Evolutionary conservation across 345 rosid species (phyloP), one percentile per base, ranked within the genome.

Genomic region (Citropsis articulata): DNA sequence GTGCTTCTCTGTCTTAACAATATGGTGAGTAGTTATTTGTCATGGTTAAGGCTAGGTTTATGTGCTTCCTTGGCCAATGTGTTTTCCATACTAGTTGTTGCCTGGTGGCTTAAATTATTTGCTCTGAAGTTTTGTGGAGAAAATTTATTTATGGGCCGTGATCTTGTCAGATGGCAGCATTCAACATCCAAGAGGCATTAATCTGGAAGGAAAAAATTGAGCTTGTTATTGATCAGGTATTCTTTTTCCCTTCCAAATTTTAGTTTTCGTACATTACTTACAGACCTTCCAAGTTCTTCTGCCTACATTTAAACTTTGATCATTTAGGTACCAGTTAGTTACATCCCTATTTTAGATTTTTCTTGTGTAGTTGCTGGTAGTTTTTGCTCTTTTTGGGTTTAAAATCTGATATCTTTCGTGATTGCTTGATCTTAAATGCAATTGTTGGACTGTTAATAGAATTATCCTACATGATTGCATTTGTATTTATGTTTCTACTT

Each of bases 161-260:
- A 73, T 83, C 60, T 81, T 85, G 78, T 75, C 84, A 97, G 99
- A 97, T 97, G 99, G 99, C 99, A 73, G 99, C 99, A 75, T 97
- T 97, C 88, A 97, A 97, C 89, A 94, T 97, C 81, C 98, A 94
- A 81, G 98, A 97, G 85, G 97, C 92, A 72, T 80, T 91, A 69
- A 83, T 85, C 62, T 97, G 99, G 99, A 97, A 91, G 91, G 98
- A 91, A 75, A 94, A 91, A 79, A 88, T 94, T 75, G 98, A 94
- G 87, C 77, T 80, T 78, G 96, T 94, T 48, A 97, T 97, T 69
- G 99, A 97, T 87, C 98, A 89, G 98, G 99, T 97, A 16, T 79
- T 82, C 57, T 81, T 69, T 79, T 27, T 19, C 40, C 73, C 25
- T 4, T 53, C 10, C 69, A 33, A 64, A 64, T n/a, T 30, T 10